These are phyloP conservation scores for Kandelia obovata DNA, from an alignment of 345 rosid species.

Conservation along the genomic window DNA sequence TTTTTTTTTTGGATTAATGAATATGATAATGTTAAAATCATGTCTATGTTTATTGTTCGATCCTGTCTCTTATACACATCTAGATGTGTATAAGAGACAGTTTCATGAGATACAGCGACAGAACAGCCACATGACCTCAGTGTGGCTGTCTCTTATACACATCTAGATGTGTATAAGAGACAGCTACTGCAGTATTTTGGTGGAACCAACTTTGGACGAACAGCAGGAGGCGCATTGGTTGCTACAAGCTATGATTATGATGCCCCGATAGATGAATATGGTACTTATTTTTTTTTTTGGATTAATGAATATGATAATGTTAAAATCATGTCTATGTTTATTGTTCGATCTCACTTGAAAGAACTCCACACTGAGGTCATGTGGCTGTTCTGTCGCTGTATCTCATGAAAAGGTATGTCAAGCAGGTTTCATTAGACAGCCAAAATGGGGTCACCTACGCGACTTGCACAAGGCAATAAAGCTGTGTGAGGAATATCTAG, in stretches of 20 bases:
- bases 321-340: background rate
- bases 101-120: background rate
- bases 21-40: background rate
- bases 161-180: no score
- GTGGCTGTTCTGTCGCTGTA: no score
- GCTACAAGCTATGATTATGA: conserved; percentile 72
- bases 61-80: no score
- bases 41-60: background rate
- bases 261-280: conserved; percentile 72
- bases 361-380: background rate
- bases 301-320: background rate
- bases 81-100: no score
- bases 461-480: conserved; percentile 55
- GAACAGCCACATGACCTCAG: no score
- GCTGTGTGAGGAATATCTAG: conserved; percentile 50
- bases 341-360: background rate
- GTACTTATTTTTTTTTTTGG: conserved; percentile 28
- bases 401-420: background rate
- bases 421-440: conserved; percentile 60
- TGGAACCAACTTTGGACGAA: conserved; percentile 67
- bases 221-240: conserved; percentile 60
- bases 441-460: conserved; percentile 66
- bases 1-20: background rate
- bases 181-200: conserved; percentile 55
- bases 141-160: no score